These are phyloP conservation scores for Moelleriella libera DNA, from an alignment of 2,329 filamentous ascomycete species.

Conservation along the genomic window DNA sequence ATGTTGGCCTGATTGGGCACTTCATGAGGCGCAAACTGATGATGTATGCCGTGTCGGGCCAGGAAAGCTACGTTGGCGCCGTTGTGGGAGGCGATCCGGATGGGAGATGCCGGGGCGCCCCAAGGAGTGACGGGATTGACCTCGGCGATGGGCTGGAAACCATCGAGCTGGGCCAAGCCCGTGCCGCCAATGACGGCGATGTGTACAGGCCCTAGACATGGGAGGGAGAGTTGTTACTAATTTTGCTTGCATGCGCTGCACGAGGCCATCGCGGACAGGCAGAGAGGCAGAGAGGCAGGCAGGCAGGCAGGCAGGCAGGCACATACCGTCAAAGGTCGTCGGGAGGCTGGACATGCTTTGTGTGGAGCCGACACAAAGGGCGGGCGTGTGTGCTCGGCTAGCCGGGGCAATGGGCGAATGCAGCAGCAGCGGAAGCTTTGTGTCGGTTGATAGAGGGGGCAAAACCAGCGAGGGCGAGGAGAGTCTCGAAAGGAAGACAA, in stretches of 20 bases:
- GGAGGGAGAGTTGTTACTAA: not conserved
- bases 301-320: not conserved
- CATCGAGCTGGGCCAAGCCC: constrained; percentile 73
- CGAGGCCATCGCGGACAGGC: not conserved
- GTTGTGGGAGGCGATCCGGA: constrained; percentile 79
- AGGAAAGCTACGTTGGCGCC: constrained; percentile 81
- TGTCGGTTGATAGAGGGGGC: no score
- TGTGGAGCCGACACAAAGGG: not conserved
- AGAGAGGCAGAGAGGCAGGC: not conserved
- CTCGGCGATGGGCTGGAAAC: constrained; percentile 71
- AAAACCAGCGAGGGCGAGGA: no score
- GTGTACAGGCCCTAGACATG: constrained; percentile 49
- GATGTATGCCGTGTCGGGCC: constrained; percentile 78
- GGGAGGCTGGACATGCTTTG: constrained; percentile 38
- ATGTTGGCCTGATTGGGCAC: constrained; percentile 94
- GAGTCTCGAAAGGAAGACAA: no score
- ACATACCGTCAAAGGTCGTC: constrained; percentile 43
- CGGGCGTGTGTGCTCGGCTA: not conserved
- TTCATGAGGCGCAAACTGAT: constrained; percentile 85
- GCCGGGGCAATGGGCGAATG: not conserved
- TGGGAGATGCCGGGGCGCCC: constrained; percentile 62
- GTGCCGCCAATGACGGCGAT: constrained; percentile 92
- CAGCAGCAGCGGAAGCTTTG: not conserved
- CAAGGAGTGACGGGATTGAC: constrained; percentile 73
- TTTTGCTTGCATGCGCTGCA: no score